phyloP scores from a whole-genome alignment of 805 yeast species.

The Saturnispora serradocipensis region DNA sequence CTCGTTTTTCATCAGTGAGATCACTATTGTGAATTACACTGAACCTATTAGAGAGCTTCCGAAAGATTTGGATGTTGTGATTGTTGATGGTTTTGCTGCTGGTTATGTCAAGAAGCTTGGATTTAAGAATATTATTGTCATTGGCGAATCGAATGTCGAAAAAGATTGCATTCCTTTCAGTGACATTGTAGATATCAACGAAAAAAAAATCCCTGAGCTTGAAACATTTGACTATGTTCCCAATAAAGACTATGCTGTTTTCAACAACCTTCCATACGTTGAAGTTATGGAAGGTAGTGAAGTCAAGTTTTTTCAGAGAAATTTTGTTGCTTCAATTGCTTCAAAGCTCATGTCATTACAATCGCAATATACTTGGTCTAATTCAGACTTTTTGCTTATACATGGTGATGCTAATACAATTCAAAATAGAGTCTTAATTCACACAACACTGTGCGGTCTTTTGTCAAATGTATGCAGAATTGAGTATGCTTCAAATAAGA shows the following conservation, averaged over 20 bases:
- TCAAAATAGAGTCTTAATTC: slow-evolving; percentile 20
- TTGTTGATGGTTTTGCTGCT: slow-evolving; percentile 14
- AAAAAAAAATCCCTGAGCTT: background rate
- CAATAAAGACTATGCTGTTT: slow-evolving; percentile 17
- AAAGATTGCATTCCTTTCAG: background rate
- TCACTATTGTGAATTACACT: slow-evolving; percentile 34
- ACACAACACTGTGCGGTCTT: slow-evolving; percentile 33
- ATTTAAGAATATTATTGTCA: slow-evolving; percentile 24
- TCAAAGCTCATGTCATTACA: slow-evolving; percentile 29
- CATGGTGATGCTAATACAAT: slow-evolving; percentile 10
- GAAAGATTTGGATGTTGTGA: slow-evolving; percentile 28
- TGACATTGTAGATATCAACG: slow-evolving; percentile 1
- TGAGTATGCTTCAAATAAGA: slow-evolving; percentile 14
- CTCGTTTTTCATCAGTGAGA: slow-evolving; percentile 29
- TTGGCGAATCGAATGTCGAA: slow-evolving; percentile 14
- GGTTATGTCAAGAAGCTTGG: slow-evolving; percentile 5
- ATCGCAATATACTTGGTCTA: slow-evolving; percentile 20
- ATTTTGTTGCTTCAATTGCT: slow-evolving; percentile 29
- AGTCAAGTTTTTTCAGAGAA: slow-evolving; percentile 25
- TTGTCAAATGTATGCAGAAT: slow-evolving; percentile 26
- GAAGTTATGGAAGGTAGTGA: slow-evolving; percentile 17
- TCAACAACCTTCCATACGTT: slow-evolving; percentile 23
- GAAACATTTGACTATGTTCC: slow-evolving; percentile 13
- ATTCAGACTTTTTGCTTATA: slow-evolving; percentile 20
- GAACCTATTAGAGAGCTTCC: slow-evolving; percentile 34